Evolutionary conservation across 2,329 filamentous ascomycete species (phyloP), one percentile per base, ranked within the genome.

Genomic region (Stachybotrys chartarum): DNA sequence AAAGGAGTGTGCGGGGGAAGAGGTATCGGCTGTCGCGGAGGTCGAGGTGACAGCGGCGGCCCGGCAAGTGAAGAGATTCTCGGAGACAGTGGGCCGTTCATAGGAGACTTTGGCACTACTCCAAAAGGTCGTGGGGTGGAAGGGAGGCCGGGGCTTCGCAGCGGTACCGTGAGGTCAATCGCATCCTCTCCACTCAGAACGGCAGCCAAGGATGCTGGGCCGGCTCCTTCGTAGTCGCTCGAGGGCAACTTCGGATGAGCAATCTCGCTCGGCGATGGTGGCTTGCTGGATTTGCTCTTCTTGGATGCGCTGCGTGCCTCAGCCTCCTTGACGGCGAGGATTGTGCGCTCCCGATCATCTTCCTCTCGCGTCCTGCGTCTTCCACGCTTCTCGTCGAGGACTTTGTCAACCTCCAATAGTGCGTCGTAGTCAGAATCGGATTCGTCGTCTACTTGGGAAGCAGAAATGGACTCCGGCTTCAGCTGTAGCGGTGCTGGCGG

Each of bases 371-470:
- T 96, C 70, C 88, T 90, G 62, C 90, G 81, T 57, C 91, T 83
- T 8, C 91, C 93, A 58, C 92, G 82, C 53, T 84, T 75, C 12
- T 81, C 76, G 42, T 80, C 72, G 0, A 80, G 75, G 52, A 86
- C 75, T 59, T 88, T 85, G 49, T 86, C 80, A 4, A 87, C 84
- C 58, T 90, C 86, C 12, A 90, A 72, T 42, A 88, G 80, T 59
- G 92, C 88, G 57, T 94, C 90, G 62, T 92, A 94, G 60, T 96
- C 91, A 0, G 90, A 92, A 57, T 90, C 90, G 0, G 86, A 86
- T 2, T 82, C 79, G 12, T 86, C 84, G n/a, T 86, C 83, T 5
- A 61, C 56, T 1, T 62, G 57, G 16, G 61, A 55, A 11, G 61
- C 59, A 8, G 65, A 46, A 12, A 63, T 59, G 2, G 55, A 60